Conservation (phyloP, 1,284 basidiomycete genomes). For the Irpex rosettiformis region DNA sequence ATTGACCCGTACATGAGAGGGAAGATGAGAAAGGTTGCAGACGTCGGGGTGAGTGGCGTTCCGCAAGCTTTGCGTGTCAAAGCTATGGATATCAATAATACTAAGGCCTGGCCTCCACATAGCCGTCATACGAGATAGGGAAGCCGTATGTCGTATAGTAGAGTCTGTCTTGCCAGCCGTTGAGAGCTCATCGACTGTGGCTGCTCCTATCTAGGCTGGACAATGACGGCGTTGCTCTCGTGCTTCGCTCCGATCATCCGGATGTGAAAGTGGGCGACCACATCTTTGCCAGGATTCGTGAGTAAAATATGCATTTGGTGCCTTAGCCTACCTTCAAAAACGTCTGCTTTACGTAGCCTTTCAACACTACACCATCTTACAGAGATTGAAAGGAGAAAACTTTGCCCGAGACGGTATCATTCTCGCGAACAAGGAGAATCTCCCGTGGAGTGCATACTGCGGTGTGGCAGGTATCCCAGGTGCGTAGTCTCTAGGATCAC, state of each 20-base stretch:
- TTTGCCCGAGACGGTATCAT: conserved; percentile 7
- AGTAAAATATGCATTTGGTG: background rate
- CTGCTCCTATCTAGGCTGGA: conserved; percentile 7
- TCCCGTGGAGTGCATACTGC: conserved; percentile 27
- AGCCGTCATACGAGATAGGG: background rate
- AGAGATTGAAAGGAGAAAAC: background rate
- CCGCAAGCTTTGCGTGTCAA: background rate
- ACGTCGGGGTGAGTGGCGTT: background rate
- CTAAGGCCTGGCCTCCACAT: background rate
- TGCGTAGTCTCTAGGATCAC: background rate
- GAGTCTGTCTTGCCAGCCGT: too few relatives aligned
- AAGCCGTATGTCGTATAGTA: background rate
- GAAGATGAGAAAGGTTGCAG: conserved; percentile 28
- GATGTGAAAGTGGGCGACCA: conserved; percentile 39
- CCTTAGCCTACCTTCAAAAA: background rate
- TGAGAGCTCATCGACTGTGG: too few relatives aligned
- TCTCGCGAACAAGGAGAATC: conserved; percentile 20
- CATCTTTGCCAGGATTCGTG: conserved; percentile 33
- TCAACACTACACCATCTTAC: background rate
- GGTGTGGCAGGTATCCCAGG: conserved; percentile 30
- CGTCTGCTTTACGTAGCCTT: background rate
- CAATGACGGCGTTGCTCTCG: conserved; percentile 34
- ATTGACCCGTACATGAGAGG: conserved; percentile 47
- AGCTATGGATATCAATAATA: background rate
- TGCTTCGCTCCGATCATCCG: conserved; percentile 39